Percentiles rank a stretch among this genome's conserved stretches.
phyloP scores from a whole-genome alignment of 176 grass and related monocot species.

The Aegilops bicornis region DNA sequence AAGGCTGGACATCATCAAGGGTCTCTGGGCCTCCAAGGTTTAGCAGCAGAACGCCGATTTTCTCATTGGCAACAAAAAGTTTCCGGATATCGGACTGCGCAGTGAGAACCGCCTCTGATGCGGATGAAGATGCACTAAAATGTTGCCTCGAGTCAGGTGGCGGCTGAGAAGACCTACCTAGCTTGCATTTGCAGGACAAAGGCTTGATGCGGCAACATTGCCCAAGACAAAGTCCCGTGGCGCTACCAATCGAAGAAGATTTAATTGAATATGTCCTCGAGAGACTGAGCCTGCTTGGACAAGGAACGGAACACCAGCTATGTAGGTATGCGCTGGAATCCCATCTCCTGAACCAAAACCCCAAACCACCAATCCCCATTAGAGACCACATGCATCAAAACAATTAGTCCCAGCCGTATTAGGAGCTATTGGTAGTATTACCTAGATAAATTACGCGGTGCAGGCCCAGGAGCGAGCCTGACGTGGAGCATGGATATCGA shows the following conservation, averaged over 20 bases:
- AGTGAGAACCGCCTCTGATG: slow-evolving; percentile 76
- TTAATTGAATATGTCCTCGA: slow-evolving; percentile 49
- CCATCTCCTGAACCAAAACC: not conserved
- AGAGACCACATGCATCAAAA: not conserved
- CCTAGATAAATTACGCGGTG: slow-evolving; percentile 13
- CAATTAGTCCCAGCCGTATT: not conserved
- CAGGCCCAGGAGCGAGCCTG: slow-evolving; percentile 17
- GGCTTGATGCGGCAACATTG: slow-evolving; percentile 37
- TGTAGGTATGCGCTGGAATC: not conserved
- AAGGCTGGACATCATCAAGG: slow-evolving; percentile 94
- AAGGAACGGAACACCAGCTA: not conserved
- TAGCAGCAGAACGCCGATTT: slow-evolving; percentile 86
- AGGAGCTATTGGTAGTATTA: not conserved
- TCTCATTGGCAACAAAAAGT: slow-evolving; percentile 69
- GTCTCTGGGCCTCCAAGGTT: slow-evolving; percentile 99
- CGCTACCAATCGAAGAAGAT: slow-evolving; percentile 33
- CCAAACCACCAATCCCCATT: not conserved
- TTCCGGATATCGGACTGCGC: slow-evolving; percentile 50
- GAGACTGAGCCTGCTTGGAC: slow-evolving; percentile 42
- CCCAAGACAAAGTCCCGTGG: slow-evolving; percentile 36
- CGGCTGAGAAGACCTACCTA: slow-evolving; percentile 40
- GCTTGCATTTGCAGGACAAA: slow-evolving; percentile 39
- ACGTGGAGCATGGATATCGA: slow-evolving; percentile 20
- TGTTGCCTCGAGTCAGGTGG: slow-evolving; percentile 33
- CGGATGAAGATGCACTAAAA: slow-evolving; percentile 56